These are phyloP conservation scores for Malassezia sympodialis DNA, from an alignment of 1,284 basidiomycete species.

Conservation along the genomic window DNA sequence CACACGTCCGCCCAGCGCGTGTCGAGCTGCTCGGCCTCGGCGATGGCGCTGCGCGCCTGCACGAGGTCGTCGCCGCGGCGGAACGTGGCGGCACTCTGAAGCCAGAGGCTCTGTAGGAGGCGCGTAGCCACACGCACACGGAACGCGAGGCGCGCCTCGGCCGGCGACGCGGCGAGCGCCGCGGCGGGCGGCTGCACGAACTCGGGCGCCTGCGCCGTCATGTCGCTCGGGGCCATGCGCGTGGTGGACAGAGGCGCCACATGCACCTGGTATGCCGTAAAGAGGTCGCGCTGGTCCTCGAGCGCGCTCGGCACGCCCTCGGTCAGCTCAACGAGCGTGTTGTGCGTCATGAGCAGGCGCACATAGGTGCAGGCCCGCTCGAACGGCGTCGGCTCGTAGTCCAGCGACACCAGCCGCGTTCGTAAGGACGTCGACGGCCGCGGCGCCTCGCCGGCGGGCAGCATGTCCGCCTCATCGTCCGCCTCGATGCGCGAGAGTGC, in stretches of 20 bases:
- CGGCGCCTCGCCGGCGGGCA: conserved; percentile 41
- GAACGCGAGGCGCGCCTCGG: conserved; percentile 16
- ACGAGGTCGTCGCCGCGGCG: conserved; percentile 76
- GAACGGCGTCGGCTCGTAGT: conserved; percentile 55
- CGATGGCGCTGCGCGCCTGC: conserved; percentile 77
- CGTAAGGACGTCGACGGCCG: conserved; percentile 9
- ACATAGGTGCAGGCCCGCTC: conserved; percentile 69
- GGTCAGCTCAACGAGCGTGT: conserved; percentile 69
- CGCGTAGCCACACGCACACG: conserved; percentile 21
- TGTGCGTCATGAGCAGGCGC: conserved; percentile 76
- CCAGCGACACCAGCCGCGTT: conserved; percentile 51
- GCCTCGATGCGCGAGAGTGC: conserved; percentile 48
- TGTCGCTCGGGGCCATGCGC: not conserved
- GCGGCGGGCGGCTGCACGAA: conserved; percentile 2
- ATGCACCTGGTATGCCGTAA: conserved; percentile 59
- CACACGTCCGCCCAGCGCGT: conserved; percentile 79
- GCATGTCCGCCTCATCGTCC: conserved; percentile 23
- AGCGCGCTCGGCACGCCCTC: conserved; percentile 78
- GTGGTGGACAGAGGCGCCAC: conserved; percentile 13
- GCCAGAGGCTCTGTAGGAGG: conserved; percentile 73
- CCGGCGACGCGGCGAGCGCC: conserved; percentile 22
- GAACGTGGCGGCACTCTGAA: conserved; percentile 88
- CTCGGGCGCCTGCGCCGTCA: not conserved
- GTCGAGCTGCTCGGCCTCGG: conserved; percentile 84
- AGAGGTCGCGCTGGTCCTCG: conserved; percentile 71